Percentiles rank a stretch among this genome's conserved stretches.
Conservation (phyloP, 1,284 basidiomycete species). For the Microstroma glucosiphilum region DNA sequence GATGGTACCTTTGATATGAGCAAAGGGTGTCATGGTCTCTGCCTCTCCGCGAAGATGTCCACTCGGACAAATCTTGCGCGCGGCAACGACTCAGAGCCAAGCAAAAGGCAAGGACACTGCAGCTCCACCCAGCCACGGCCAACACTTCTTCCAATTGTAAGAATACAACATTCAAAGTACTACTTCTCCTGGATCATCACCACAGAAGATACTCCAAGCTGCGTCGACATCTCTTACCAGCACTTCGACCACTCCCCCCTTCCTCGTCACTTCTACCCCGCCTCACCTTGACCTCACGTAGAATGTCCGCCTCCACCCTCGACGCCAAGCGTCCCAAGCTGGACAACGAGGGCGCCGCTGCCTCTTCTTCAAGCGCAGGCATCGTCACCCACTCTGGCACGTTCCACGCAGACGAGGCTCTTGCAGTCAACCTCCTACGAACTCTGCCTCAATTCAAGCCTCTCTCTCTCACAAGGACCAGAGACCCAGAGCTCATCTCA, state of each 20-base stretch:
- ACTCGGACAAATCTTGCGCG: too few species aligned
- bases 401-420: conserved; percentile 92
- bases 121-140: too few species aligned
- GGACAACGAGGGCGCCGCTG: background rate
- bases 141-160: too few species aligned
- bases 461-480: conserved; percentile 54
- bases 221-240: too few species aligned
- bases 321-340: conserved; percentile 18
- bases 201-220: too few species aligned
- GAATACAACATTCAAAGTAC: too few species aligned
- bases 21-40: too few species aligned
- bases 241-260: background rate
- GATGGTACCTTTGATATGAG: too few species aligned
- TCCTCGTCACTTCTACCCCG: background rate
- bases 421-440: conserved; percentile 83
- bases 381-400: conserved; percentile 78
- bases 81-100: too few species aligned
- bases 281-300: background rate
- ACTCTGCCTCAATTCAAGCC: conserved; percentile 69
- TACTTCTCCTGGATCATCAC: too few species aligned
- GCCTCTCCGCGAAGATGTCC: too few species aligned
- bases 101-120: too few species aligned
- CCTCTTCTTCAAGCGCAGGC: conserved; percentile 1
- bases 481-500: conserved; percentile 72
- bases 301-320: conserved; percentile 5